A percentile compares a stretch with the other conserved stretches of the same genome.
Evolutionary conservation across 2,329 filamentous ascomycete genomes (phyloP).

Genomic region (Fusarium neocosmosporiellum): DNA sequence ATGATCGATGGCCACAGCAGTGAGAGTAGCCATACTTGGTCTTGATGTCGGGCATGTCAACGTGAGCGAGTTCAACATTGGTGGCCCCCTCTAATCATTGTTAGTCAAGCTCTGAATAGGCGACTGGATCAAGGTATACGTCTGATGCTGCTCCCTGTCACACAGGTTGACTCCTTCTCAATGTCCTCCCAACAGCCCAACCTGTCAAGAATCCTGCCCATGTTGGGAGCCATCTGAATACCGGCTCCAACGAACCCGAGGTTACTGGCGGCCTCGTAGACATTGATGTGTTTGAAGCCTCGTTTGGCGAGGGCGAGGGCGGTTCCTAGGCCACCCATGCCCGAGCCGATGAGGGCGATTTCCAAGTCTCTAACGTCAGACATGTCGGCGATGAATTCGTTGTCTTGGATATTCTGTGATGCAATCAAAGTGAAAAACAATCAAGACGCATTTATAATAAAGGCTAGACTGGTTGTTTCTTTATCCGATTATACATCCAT

Average conservation of each 20-base stretch:
- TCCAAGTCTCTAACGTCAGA: slow-evolving; percentile 30
- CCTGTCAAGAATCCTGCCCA: slow-evolving; percentile 78
- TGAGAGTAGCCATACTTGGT: slow-evolving; percentile 79
- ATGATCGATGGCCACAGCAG: slow-evolving; percentile 82
- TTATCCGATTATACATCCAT: slow-evolving; percentile 27
- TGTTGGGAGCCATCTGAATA: slow-evolving; percentile 86
- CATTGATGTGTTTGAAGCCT: slow-evolving; percentile 41
- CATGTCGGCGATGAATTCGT: slow-evolving; percentile 17
- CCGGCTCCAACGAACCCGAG: slow-evolving; percentile 74
- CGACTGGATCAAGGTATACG: slow-evolving; percentile 20
- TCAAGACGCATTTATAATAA: background rate
- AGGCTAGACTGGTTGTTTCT: slow-evolving; percentile 20
- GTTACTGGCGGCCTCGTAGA: slow-evolving; percentile 41
- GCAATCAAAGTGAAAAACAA: background rate
- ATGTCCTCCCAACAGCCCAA: slow-evolving; percentile 80
- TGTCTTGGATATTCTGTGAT: background rate
- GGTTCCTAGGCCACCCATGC: slow-evolving; percentile 55
- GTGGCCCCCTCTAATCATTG: slow-evolving; percentile 69
- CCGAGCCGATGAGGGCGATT: slow-evolving; percentile 44
- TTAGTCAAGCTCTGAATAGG: background rate
- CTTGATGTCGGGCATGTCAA: slow-evolving; percentile 75
- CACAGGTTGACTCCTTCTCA: slow-evolving; percentile 38
- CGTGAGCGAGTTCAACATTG: slow-evolving; percentile 76
- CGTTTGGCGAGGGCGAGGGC: slow-evolving; percentile 51
- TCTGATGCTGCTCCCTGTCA: slow-evolving; percentile 46